These are phyloP conservation scores for Rhynchosporium graminicola DNA, from an alignment of 2,329 filamentous ascomycete genomes.

Conservation along the genomic window DNA sequence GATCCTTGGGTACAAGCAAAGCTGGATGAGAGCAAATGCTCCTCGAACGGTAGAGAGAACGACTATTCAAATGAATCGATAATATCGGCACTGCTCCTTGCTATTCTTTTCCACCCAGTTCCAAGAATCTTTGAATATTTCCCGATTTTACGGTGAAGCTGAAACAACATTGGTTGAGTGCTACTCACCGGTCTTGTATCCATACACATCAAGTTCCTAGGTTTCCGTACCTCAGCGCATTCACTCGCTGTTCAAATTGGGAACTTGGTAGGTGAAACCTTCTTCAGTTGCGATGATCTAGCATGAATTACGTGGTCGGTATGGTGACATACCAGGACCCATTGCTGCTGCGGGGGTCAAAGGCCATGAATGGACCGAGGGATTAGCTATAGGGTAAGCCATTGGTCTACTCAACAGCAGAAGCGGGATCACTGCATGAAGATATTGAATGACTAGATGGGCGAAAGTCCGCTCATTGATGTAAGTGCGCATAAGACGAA, in stretches of 20 bases:
- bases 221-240: neutral
- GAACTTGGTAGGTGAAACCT: slow-evolving; percentile 1
- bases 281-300: slow-evolving; percentile 2
- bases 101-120: neutral
- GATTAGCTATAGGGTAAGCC: neutral
- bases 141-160: neutral
- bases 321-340: slow-evolving; percentile 10
- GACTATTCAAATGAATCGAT: neutral
- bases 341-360: neutral
- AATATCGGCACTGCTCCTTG: neutral
- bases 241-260: neutral
- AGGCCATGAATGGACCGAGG: slow-evolving; percentile 2
- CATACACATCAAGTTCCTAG: slow-evolving; percentile 15
- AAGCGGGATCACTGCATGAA: neutral
- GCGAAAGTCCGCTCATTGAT: slow-evolving; percentile 4
- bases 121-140: neutral
- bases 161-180: neutral
- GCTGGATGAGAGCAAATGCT: neutral
- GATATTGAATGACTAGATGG: neutral
- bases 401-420: slow-evolving; percentile 3
- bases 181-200: slow-evolving; percentile 1
- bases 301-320: slow-evolving; percentile 8
- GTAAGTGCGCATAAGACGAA: slow-evolving; percentile 4
- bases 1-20: neutral
- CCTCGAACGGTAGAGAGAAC: neutral